These are phyloP conservation scores for Zangia roseola DNA, from an alignment of 768 basidiomycete species.

Conservation along the genomic window DNA sequence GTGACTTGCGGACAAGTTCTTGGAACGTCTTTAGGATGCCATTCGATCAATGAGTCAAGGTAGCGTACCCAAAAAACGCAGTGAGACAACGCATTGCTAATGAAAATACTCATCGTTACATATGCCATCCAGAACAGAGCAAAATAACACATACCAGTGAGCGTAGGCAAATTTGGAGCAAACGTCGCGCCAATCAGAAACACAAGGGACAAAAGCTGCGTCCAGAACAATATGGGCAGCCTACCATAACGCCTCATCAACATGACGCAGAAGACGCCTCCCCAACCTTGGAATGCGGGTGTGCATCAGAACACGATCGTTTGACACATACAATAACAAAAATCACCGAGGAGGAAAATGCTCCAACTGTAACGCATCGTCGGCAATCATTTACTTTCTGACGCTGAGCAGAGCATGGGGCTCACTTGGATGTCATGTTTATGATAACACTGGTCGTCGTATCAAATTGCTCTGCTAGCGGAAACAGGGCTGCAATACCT, in stretches of 20 bases:
- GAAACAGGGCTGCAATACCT: slow-evolving; percentile 53
- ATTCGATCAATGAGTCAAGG: not conserved
- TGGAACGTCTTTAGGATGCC: not conserved
- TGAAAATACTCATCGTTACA: not conserved
- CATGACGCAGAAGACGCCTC: slow-evolving; percentile 30
- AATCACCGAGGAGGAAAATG: slow-evolving; percentile 44
- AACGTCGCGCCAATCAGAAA: slow-evolving; percentile 53
- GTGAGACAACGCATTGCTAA: slow-evolving; percentile 33
- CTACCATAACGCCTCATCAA: slow-evolving; percentile 31
- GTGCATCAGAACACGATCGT: slow-evolving; percentile 4
- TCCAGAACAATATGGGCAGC: slow-evolving; percentile 31
- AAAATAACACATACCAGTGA: slow-evolving; percentile 37
- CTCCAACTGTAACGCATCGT: slow-evolving; percentile 37
- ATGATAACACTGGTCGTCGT: slow-evolving; percentile 50
- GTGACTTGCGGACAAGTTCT: slow-evolving; percentile 54
- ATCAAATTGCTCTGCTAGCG: slow-evolving; percentile 41
- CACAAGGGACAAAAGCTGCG: slow-evolving; percentile 40
- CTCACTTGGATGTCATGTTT: slow-evolving; percentile 46
- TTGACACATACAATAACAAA: not conserved
- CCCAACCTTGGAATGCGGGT: slow-evolving; percentile 22
- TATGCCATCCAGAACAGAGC: not conserved
- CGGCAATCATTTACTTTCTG: not conserved
- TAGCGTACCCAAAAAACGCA: slow-evolving; percentile 30
- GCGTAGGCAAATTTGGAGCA: slow-evolving; percentile 46
- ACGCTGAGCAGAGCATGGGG: not conserved